Percentiles rank a stretch among this genome's conserved stretches.
phyloP scores from a whole-genome alignment of 2,329 filamentous ascomycete genomes.

The Ophiocordyceps robertsii region DNA sequence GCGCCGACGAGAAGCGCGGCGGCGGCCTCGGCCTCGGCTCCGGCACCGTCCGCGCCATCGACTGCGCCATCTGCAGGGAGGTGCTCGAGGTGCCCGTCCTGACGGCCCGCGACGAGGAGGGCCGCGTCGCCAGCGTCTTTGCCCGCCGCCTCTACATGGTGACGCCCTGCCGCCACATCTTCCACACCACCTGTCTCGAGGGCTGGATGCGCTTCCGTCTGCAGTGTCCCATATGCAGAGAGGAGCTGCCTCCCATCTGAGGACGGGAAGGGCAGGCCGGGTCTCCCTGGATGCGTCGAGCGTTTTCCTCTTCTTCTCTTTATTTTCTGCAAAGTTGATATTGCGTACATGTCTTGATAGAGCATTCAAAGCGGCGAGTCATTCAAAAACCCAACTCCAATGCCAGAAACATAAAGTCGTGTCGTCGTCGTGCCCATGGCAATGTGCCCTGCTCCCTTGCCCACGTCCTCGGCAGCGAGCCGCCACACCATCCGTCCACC shows the following conservation, averaged over 20 bases:
- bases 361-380: too few relatives aligned
- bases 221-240: conserved; percentile 90
- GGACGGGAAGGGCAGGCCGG: too few relatives aligned
- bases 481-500: too few relatives aligned
- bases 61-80: conserved; percentile 93
- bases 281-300: too few relatives aligned
- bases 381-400: too few relatives aligned
- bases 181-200: conserved; percentile 83
- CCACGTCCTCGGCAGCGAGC: too few relatives aligned
- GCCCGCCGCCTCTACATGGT: conserved; percentile 87
- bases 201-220: conserved; percentile 91
- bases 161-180: conserved; percentile 91
- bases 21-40: background rate
- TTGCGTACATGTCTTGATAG: too few relatives aligned
- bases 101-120: conserved; percentile 39
- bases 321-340: too few relatives aligned
- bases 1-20: conserved; percentile 1
- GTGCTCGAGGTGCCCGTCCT: conserved; percentile 80
- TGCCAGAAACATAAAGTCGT: too few relatives aligned
- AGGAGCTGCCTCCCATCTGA: conserved; percentile 74
- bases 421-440: too few relatives aligned
- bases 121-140: conserved; percentile 53
- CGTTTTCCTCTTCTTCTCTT: background rate
- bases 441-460: too few relatives aligned
- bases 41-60: conserved; percentile 42